These are phyloP conservation scores for Peronospora destructor DNA, from an alignment of 352 stramenopile genomes.

Conservation along the genomic window DNA sequence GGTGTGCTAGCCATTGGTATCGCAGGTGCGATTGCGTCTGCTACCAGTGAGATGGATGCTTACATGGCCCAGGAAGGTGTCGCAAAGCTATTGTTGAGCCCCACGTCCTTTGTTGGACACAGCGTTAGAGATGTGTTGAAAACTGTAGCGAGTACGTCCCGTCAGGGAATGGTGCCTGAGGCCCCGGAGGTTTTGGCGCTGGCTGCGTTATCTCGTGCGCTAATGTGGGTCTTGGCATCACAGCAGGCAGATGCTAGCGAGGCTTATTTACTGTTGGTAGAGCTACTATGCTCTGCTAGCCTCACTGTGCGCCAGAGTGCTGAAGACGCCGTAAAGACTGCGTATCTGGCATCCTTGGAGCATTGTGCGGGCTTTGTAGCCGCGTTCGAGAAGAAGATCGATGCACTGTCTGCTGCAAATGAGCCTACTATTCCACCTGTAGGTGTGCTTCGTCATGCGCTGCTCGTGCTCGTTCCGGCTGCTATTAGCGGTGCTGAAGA, in stretches of 20 bases:
- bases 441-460: slow-evolving; percentile 51
- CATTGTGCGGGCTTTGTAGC: slow-evolving; percentile 43
- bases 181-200: slow-evolving; percentile 58
- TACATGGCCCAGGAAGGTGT: slow-evolving; percentile 48
- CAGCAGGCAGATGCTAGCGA: slow-evolving; percentile 41
- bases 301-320: slow-evolving; percentile 46
- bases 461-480: slow-evolving; percentile 49
- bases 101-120: slow-evolving; percentile 41
- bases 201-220: slow-evolving; percentile 34
- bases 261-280: slow-evolving; percentile 52
- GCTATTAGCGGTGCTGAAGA: slow-evolving; percentile 28
- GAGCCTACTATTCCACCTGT: slow-evolving; percentile 40
- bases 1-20: slow-evolving; percentile 63
- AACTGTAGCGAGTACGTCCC: slow-evolving; percentile 21
- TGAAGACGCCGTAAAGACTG: slow-evolving; percentile 32
- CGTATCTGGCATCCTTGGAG: slow-evolving; percentile 56
- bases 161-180: slow-evolving; percentile 17
- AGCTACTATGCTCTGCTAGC: slow-evolving; percentile 47
- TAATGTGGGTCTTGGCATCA: slow-evolving; percentile 68
- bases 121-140: slow-evolving; percentile 41
- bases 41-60: slow-evolving; percentile 53
- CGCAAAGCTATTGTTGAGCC: slow-evolving; percentile 35
- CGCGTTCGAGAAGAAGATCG: slow-evolving; percentile 59
- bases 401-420: slow-evolving; percentile 30
- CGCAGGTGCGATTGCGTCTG: slow-evolving; percentile 48